Evolutionary conservation across 225 moss, liverwort and hornwort genomes (phyloP).

Genomic region (Polytrichum commune): DNA sequence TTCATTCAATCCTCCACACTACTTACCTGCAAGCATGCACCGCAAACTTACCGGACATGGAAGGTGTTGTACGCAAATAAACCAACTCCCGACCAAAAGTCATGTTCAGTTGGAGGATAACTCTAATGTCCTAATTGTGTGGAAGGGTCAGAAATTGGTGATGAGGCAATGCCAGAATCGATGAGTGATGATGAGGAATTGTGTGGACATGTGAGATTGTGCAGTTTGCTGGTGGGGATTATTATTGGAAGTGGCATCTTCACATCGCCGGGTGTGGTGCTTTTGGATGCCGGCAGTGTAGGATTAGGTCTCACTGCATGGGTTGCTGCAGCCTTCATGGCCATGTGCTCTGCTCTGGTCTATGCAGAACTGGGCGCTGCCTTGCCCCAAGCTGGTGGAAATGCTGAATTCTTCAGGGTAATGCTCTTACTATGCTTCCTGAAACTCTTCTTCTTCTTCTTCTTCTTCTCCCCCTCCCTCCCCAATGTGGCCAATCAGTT

Average conservation of each 20-base stretch:
- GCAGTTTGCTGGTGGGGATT: slow-evolving; percentile 75
- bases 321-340: slow-evolving; percentile 59
- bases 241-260: slow-evolving; percentile 85
- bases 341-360: slow-evolving; percentile 62
- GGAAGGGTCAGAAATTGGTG: background rate
- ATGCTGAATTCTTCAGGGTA: slow-evolving; percentile 62
- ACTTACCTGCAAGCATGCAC: too few species aligned
- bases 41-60: too few species aligned
- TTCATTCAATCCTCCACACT: too few species aligned
- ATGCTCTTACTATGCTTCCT: too few species aligned
- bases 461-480: too few species aligned
- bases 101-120: too few species aligned
- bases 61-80: too few species aligned
- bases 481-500: too few species aligned
- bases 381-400: slow-evolving; percentile 76
- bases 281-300: slow-evolving; percentile 72
- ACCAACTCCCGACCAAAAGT: too few species aligned
- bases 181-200: slow-evolving; percentile 8
- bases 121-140: too few species aligned
- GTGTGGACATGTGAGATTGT: slow-evolving; percentile 26
- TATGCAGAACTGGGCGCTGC: slow-evolving; percentile 79
- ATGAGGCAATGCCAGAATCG: background rate
- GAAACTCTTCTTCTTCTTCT: too few species aligned
- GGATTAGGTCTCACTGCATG: slow-evolving; percentile 68
- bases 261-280: slow-evolving; percentile 76